Evolutionary conservation across 169 alveolate genomes (phyloP).

Genomic region (Perkinsus olseni): DNA sequence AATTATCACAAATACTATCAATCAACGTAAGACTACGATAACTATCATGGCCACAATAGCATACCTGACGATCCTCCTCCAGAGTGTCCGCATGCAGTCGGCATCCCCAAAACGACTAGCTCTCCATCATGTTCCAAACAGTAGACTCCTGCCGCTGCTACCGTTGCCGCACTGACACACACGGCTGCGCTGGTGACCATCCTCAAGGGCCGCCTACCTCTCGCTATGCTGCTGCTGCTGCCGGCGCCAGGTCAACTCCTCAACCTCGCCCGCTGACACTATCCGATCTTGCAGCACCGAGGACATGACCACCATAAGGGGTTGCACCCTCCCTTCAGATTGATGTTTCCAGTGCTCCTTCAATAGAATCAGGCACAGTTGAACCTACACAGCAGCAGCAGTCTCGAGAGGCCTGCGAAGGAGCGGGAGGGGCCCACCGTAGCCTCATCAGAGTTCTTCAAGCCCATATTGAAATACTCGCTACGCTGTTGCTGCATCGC

Average conservation of each 20-base stretch:
- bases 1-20: too few relatives aligned
- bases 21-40: too few relatives aligned
- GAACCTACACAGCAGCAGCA: background rate
- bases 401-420: background rate
- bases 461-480: background rate
- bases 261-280: background rate
- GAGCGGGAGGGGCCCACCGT: background rate
- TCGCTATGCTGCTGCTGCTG: background rate
- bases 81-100: background rate
- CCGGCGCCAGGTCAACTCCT: background rate
- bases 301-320: background rate
- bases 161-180: too few relatives aligned
- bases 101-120: background rate
- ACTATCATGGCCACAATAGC: too few relatives aligned
- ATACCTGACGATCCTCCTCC: background rate
- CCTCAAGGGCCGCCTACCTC: too few relatives aligned
- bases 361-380: background rate
- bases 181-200: too few relatives aligned
- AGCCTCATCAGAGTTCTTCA: background rate
- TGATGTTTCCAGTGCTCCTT: background rate
- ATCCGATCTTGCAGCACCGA: background rate
- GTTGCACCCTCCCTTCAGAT: background rate
- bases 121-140: background rate
- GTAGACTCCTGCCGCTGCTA: too few relatives aligned
- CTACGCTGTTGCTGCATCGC: background rate